A percentile compares a stretch with the other conserved stretches of the same genome.
Evolutionary conservation across 192 early-diverging fungal species (phyloP).

Genomic region (Coemansia sp.): DNA sequence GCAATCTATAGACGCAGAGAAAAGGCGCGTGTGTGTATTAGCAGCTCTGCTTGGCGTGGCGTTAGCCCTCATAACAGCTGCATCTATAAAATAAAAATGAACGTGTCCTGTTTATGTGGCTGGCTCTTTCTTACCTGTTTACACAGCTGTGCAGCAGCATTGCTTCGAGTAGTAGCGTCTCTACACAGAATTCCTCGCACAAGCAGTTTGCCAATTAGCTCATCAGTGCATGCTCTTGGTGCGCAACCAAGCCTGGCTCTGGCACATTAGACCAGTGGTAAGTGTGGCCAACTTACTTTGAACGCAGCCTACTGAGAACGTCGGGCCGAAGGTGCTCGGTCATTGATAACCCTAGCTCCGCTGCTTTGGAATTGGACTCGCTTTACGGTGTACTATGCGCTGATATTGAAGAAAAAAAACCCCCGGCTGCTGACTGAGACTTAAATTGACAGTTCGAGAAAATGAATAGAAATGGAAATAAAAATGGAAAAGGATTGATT

Average conservation of each 20-base stretch:
- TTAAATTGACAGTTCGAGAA: not conserved
- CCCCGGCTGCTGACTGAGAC: too few relatives aligned
- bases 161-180: slow-evolving; percentile 4
- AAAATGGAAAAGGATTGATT: too few relatives aligned
- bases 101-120: not conserved
- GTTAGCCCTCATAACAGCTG: not conserved
- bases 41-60: not conserved
- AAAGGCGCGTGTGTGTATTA: not conserved
- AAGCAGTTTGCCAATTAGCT: not conserved
- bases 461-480: too few relatives aligned
- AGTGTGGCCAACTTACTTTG: slow-evolving; percentile 14
- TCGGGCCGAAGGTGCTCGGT: slow-evolving; percentile 14
- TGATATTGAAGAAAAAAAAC: not conserved
- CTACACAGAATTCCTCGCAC: not conserved
- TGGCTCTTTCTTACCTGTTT: slow-evolving; percentile 4
- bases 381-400: not conserved
- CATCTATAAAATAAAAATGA: too few relatives aligned
- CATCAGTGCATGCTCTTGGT: not conserved
- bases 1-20: slow-evolving; percentile 17
- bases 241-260: not conserved
- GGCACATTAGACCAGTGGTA: not conserved
- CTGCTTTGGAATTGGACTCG: not conserved
- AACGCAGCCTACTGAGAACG: slow-evolving; percentile 11
- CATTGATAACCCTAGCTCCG: slow-evolving; percentile 4
- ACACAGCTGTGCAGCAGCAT: not conserved